Evolutionary conservation across 176 grass and related monocot species (phyloP).

Genomic region (Carex littledalei): DNA sequence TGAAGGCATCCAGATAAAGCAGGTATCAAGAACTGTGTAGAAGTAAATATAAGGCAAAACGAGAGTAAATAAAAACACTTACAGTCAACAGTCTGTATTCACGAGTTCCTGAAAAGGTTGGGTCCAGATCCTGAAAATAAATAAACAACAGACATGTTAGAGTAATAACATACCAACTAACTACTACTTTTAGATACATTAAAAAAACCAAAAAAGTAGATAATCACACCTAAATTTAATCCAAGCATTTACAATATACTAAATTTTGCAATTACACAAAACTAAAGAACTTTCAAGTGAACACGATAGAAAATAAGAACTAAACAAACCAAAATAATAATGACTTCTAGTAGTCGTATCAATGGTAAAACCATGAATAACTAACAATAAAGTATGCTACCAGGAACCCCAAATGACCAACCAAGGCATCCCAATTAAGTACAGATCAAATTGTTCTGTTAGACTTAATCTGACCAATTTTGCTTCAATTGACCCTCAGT

Average conservation of each 20-base stretch:
- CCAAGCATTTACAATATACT: background rate
- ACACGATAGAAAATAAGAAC: background rate
- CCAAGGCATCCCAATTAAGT: background rate
- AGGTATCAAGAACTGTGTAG: background rate
- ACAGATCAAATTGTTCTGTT: background rate
- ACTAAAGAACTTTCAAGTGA: background rate
- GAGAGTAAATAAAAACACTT: slow-evolving; percentile 7
- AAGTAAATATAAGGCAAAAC: background rate
- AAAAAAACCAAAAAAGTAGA: slow-evolving; percentile 11
- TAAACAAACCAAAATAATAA: background rate
- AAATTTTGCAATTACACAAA: background rate
- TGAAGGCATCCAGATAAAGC: background rate
- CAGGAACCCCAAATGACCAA: background rate
- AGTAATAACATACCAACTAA: background rate
- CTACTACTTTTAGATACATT: background rate
- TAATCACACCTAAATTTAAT: slow-evolving; percentile 16
- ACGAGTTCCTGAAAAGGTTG: slow-evolving; percentile 87
- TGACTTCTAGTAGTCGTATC: background rate
- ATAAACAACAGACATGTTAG: background rate
- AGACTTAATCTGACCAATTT: background rate
- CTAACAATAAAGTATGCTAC: background rate
- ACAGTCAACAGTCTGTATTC: slow-evolving; percentile 97
- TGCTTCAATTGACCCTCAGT: background rate
- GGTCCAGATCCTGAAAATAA: slow-evolving; percentile 74
- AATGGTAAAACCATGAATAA: background rate